A percentile compares a stretch with the other conserved stretches of the same genome.
phyloP scores from a whole-genome alignment of 345 rosid species.

The Fremontodendron californicum region DNA sequence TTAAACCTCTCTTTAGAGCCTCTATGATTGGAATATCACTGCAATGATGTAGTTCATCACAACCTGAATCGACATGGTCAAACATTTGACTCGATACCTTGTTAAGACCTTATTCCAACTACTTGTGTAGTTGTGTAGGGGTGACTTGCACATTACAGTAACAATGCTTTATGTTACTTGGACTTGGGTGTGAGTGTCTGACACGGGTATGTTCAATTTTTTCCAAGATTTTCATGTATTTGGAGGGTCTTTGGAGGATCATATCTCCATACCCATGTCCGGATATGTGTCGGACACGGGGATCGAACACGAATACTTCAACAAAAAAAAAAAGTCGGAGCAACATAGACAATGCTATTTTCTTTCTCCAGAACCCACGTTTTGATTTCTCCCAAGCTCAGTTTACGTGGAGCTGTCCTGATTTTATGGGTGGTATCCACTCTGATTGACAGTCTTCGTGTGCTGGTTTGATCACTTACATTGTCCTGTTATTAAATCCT shows the following conservation, averaged over 20 bases:
- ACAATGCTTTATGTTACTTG: too few species aligned
- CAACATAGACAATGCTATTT: conserved; percentile 32
- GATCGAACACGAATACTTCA: too few species aligned
- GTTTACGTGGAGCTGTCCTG: conserved; percentile 79
- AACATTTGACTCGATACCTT: background rate
- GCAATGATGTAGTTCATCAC: conserved; percentile 31
- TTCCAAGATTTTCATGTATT: conserved; percentile 2
- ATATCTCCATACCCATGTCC: too few species aligned
- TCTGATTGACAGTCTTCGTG: conserved; percentile 38
- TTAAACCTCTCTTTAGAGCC: conserved; percentile 64
- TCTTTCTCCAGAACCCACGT: conserved; percentile 75
- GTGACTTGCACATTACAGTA: background rate
- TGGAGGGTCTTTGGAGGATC: conserved; percentile 70
- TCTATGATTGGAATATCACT: conserved; percentile 83
- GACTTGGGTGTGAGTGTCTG: too few species aligned
- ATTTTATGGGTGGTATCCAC: conserved; percentile 85
- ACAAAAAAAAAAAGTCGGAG: too few species aligned
- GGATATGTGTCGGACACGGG: too few species aligned
- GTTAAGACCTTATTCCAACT: background rate
- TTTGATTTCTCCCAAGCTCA: conserved; percentile 97
- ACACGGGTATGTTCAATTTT: too few species aligned
- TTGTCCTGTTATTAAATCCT: background rate
- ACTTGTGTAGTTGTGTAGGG: too few species aligned
- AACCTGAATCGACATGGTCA: background rate
- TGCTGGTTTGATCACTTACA: conserved; percentile 8